Percentiles rank a stretch among this genome's conserved stretches.
These are phyloP conservation scores for Ormosia emarginata DNA, from an alignment of 306 rosid genomes.

Conservation along the genomic window DNA sequence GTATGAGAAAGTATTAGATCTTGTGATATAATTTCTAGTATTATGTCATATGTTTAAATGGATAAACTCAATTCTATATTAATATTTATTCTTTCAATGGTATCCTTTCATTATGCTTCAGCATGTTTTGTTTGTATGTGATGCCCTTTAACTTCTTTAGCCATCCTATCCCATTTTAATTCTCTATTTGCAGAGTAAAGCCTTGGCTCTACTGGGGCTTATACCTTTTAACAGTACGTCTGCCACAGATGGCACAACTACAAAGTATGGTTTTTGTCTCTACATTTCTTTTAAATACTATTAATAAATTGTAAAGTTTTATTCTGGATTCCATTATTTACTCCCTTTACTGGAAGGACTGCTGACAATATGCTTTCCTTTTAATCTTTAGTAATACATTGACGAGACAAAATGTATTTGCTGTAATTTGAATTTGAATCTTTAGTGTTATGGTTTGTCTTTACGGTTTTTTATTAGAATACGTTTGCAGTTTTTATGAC, in stretches of 20 bases:
- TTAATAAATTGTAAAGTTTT: not conserved
- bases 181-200: constrained; percentile 27
- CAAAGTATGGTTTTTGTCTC: constrained; percentile 32
- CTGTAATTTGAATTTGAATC: too few species aligned
- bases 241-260: constrained; percentile 14
- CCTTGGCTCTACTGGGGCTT: too few species aligned
- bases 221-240: constrained; percentile 1
- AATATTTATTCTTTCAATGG: too few species aligned
- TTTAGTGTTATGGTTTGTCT: not conserved
- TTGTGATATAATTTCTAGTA: not conserved
- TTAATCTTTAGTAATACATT: not conserved
- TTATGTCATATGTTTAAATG: too few species aligned
- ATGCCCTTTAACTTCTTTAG: not conserved
- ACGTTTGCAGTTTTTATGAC: not conserved
- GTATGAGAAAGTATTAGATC: not conserved
- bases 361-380: not conserved
- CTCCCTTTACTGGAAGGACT: not conserved
- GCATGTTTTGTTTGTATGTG: not conserved
- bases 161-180: not conserved
- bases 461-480: not conserved
- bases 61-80: too few species aligned
- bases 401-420: too few species aligned
- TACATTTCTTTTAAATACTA: not conserved
- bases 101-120: not conserved
- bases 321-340: not conserved